These are phyloP conservation scores for Hypoxylon trugodes DNA, from an alignment of 495 filamentous ascomycete genomes.

Conservation along the genomic window DNA sequence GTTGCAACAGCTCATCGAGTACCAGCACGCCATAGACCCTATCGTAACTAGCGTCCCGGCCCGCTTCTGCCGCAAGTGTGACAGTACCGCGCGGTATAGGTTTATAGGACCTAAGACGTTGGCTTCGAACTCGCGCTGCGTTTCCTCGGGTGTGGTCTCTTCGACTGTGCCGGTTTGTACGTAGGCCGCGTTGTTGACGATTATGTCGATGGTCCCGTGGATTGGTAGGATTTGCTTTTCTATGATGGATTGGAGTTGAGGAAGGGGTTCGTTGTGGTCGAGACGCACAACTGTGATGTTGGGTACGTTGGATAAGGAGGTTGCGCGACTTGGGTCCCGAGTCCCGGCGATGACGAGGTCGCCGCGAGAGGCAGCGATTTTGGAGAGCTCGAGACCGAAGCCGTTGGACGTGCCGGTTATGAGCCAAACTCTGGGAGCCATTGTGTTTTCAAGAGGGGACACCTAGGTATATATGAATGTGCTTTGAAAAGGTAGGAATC, in stretches of 20 bases:
- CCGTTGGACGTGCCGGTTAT: conserved; percentile 65
- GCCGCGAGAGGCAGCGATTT: conserved; percentile 54
- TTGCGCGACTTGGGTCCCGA: conserved; percentile 48
- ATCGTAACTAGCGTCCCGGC: conserved; percentile 57
- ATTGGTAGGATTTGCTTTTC: conserved; percentile 39
- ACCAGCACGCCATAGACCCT: conserved; percentile 55
- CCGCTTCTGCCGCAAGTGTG: conserved; percentile 52
- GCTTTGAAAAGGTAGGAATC: no score
- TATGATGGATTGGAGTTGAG: conserved; percentile 41
- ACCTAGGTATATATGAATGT: no score
- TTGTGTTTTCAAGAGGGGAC: no score
- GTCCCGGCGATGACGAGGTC: conserved; percentile 63
- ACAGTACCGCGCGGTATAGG: conserved; percentile 54
- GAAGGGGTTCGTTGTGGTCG: conserved; percentile 47
- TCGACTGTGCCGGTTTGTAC: conserved; percentile 51
- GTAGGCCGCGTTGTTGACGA: conserved; percentile 51
- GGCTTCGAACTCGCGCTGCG: conserved; percentile 51
- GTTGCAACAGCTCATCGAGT: conserved; percentile 44
- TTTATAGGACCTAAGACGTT: conserved; percentile 61
- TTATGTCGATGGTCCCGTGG: conserved; percentile 48
- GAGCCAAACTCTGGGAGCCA: conserved; percentile 57
- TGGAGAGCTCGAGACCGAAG: conserved; percentile 58
- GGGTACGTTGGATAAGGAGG: conserved; percentile 23
- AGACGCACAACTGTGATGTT: conserved; percentile 43
- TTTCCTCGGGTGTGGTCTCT: conserved; percentile 54